Conservation (phyloP, 2,329 filamentous ascomycete species). For the Fusarium sp. region DNA sequence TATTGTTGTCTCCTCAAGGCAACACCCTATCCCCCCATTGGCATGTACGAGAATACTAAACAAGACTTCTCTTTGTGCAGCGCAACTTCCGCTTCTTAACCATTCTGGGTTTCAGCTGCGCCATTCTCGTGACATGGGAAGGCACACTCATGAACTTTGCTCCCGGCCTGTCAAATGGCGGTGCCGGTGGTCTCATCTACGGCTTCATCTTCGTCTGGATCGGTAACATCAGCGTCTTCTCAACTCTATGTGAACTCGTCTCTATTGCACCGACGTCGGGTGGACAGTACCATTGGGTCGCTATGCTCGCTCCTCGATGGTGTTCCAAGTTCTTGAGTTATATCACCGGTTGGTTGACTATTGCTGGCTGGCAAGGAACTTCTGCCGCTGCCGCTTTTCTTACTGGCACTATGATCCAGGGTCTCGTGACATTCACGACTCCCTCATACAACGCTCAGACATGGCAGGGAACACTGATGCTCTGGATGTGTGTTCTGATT, state of each 20-base stretch:
- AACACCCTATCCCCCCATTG: neutral
- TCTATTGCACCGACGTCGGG: constrained; percentile 41
- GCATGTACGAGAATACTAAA: neutral
- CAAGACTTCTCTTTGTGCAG: neutral
- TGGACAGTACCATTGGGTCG: constrained; percentile 42
- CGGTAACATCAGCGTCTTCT: constrained; percentile 51
- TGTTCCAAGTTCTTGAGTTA: constrained; percentile 48
- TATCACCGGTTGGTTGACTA: constrained; percentile 42
- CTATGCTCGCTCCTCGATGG: constrained; percentile 37
- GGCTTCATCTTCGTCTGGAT: constrained; percentile 65
- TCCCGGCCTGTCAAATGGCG: constrained; percentile 40
- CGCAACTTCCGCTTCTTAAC: constrained; percentile 43
- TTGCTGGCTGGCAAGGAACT: constrained; percentile 44
- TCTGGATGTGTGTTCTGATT: constrained; percentile 55
- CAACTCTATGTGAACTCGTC: constrained; percentile 39
- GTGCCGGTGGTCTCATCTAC: constrained; percentile 57
- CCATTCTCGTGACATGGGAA: constrained; percentile 45
- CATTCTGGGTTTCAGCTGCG: constrained; percentile 44
- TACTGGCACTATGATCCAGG: constrained; percentile 45
- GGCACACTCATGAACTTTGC: constrained; percentile 44
- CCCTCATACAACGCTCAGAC: constrained; percentile 35
- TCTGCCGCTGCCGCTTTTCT: constrained; percentile 40
- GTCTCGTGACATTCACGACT: constrained; percentile 33
- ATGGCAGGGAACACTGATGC: constrained; percentile 47
- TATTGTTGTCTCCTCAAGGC: neutral